Base-by-base conservation (phyloP, 768 basidiomycete species). In the Phylloporus sp. region DNA sequence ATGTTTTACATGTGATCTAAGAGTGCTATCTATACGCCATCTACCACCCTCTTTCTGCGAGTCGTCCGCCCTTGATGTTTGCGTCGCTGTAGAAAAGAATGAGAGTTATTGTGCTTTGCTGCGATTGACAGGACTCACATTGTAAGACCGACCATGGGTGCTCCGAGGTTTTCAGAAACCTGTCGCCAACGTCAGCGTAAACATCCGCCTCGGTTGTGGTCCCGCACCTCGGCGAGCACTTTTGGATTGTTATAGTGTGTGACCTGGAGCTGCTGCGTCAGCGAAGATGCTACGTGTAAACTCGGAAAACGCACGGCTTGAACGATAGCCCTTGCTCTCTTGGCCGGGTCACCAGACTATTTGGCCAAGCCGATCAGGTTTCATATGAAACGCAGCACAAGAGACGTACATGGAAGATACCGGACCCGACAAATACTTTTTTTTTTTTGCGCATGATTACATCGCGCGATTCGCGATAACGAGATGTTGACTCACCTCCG, bases 221-320 rank as follows among this genome's bases (percentile, higher is more conserved):
- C 39, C 50, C 64, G 34, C 66, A 91, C 84, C 73, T 97, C 93
- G 20, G 94, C 93, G 39, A 98, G 80, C 39, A 93, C 78, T 64
- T 90, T 87, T 10, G 94, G 84, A 72, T 97, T 95, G 74, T 98
- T 92, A 79, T 85, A 88, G 76, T 99, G 95, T 2, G 95, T 97
- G 12, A 87, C 85, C 86, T 88, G 49, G 31, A 9, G 32, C 42
- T 47, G 39, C 48, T n/a, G 46, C 29, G 52, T 59, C 13, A 52
- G 50, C 27, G n/a, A 31, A 35, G 11, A 45, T 22, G 23, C 22
- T 22, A 20, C 26, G 47, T 47, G 50, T 35, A 27, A 24, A 42
- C 22, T 22, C 16, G 59, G 56, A 44, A n/a, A 22, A 51, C 73
- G 61, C 62, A 95, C 93, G 35, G 97, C 91, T 73, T 97, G 93